These are phyloP conservation scores for Candida berthetii DNA, from an alignment of 805 yeast species.

Conservation along the genomic window DNA sequence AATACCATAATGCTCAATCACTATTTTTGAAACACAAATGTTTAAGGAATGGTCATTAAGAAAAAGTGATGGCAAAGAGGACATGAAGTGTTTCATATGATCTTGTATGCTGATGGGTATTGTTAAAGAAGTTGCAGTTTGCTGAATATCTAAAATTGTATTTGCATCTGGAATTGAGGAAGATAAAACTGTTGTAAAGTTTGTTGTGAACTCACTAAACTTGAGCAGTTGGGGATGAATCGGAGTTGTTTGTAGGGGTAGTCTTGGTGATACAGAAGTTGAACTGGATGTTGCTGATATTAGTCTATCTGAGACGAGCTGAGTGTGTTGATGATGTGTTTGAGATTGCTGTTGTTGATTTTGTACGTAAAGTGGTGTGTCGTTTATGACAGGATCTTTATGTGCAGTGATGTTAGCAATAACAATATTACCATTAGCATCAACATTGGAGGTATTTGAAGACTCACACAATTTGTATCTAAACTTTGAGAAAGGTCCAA, in stretches of 20 bases:
- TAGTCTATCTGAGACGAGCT: too few species aligned
- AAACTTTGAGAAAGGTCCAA: constrained; percentile 2
- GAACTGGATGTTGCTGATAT: not conserved
- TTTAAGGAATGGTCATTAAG: not conserved
- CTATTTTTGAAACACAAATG: not conserved
- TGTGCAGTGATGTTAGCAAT: too few species aligned
- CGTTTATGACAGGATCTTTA: too few species aligned
- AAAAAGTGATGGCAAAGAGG: not conserved
- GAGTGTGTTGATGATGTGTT: too few species aligned
- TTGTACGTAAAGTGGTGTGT: too few species aligned
- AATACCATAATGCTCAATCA: not conserved
- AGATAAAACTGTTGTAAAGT: not conserved
- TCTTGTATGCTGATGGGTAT: not conserved
- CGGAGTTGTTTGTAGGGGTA: not conserved
- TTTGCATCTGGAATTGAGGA: not conserved
- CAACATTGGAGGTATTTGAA: not conserved
- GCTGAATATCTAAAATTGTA: too few species aligned
- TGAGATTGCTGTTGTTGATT: too few species aligned
- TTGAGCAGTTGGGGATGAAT: not conserved
- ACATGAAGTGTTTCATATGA: not conserved
- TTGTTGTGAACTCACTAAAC: not conserved
- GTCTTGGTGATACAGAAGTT: not conserved
- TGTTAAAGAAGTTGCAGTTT: too few species aligned
- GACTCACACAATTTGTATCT: not conserved
- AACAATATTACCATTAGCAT: too few species aligned